Evolutionary conservation across 345 rosid species (phyloP), one percentile per base, ranked within the genome.

Genomic region (Cardamine occulta): DNA sequence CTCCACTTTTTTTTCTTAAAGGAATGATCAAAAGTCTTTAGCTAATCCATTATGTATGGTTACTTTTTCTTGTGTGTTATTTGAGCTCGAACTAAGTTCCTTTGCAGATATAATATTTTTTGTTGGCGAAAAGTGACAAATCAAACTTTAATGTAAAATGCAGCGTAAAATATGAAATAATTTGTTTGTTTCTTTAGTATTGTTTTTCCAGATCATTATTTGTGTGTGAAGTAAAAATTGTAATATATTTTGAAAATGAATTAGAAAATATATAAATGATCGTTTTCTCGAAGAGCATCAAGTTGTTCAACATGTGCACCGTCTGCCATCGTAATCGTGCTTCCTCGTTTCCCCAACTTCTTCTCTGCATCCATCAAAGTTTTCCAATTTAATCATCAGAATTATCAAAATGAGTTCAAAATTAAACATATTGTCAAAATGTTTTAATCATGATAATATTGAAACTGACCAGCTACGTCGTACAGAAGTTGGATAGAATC

Each of bases 291-390:
- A 55, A 90, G 66, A 68, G 85, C 91, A 83, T 78, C 80, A 39
- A 92, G 35, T 21, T 95, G 92, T 80, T 92, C 97, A 66, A 95
- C 93, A 75, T 81, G 71, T 35, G 91, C 84, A 32, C 97, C 97
- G 79, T 92, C 90, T 47, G 84, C 85, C 93, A 90, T 82, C 32
- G 85, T 85, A 80, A 91, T 85, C 65, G 63, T 85, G 82, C 83
- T 84, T 75, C 92, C 96, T 79, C 82, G 75, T 80, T 83, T 87
- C 79, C 89, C 88, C 34, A 92, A 84, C 86, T 89, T 90, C 69
- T 70, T 86, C 83, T 88, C 97, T 90, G 88, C 83, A 80, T 54
- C 61, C 83, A 74, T 34, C 62, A 59, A 34, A 44, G 5, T 34
- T 37, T 35, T 21, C 6, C 57, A 74, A 34, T 6, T 52, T 39